Evolutionary conservation across 2,329 filamentous ascomycete genomes (phyloP).

Genomic region (Hypoxylon sp.): DNA sequence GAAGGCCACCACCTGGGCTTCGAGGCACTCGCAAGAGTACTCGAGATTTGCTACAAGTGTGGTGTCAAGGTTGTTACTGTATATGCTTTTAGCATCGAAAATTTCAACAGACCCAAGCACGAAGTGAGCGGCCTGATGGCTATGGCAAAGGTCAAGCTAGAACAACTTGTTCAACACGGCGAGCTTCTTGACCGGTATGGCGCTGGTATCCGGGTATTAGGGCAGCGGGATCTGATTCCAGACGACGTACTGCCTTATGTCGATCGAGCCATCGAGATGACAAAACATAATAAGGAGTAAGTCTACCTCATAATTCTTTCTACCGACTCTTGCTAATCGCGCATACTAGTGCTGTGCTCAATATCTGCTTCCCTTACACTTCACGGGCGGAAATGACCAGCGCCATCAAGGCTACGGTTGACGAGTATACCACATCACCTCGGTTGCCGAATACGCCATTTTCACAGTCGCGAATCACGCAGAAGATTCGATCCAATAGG

Average conservation of each 20-base stretch:
- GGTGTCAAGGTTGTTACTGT: constrained; percentile 97
- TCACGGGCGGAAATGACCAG: constrained; percentile 95
- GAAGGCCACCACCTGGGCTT: constrained; percentile 97
- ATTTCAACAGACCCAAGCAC: constrained; percentile 96
- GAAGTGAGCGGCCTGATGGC: constrained; percentile 98
- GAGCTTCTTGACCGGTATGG: constrained; percentile 94
- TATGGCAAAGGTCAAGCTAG: constrained; percentile 94
- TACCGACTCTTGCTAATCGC: constrained; percentile 25
- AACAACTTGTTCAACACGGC: constrained; percentile 92
- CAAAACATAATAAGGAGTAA: constrained; percentile 86
- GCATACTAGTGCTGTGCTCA: constrained; percentile 71
- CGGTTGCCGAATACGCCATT: constrained; percentile 79
- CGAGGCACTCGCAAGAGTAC: constrained; percentile 90
- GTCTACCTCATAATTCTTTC: constrained; percentile 2
- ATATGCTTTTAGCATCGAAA: constrained; percentile 99
- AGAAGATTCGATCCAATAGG: constrained; percentile 83
- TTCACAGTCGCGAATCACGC: constrained; percentile 87
- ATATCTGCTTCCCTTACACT: constrained; percentile 98
- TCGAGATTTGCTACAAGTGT: constrained; percentile 98
- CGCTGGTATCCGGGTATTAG: constrained; percentile 86
- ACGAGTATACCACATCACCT: constrained; percentile 84
- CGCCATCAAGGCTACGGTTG: constrained; percentile 88
- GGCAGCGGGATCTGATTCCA: constrained; percentile 86
- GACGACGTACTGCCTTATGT: constrained; percentile 91
- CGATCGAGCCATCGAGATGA: constrained; percentile 87